Conservation (phyloP, 805 yeast species). For the Priceomyces melissophilus region DNA sequence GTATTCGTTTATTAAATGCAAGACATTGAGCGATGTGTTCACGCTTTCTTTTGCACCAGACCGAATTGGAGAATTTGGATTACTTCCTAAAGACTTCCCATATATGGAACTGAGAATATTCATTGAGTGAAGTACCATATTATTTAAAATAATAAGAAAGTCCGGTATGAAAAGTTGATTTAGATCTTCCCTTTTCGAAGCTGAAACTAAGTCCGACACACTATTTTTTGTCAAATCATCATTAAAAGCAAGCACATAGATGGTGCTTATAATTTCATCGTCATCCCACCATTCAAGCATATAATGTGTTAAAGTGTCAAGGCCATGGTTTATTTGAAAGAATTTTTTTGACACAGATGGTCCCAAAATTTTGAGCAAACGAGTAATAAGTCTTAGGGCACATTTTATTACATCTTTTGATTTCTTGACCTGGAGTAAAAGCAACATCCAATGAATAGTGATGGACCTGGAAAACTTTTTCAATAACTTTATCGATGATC, state of each 20-base stretch:
- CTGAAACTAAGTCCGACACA: constrained; percentile 2
- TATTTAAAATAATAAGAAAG: constrained; percentile 35
- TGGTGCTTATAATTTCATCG: constrained; percentile 38
- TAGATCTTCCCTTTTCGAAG: constrained; percentile 6
- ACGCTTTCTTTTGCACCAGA: constrained; percentile 12
- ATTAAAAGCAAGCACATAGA: constrained; percentile 49
- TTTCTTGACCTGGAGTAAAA: constrained; percentile 41
- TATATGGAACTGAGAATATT: constrained; percentile 23
- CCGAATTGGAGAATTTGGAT: constrained; percentile 30
- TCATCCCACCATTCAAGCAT: constrained; percentile 49
- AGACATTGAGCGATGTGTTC: constrained; percentile 26
- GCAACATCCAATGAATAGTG: constrained; percentile 62
- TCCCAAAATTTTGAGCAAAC: constrained; percentile 46
- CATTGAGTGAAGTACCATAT: constrained; percentile 30
- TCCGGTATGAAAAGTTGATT: constrained; percentile 42
- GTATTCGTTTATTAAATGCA: constrained; percentile 35
- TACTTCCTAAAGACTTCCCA: constrained; percentile 31
- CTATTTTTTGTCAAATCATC: constrained; percentile 15
- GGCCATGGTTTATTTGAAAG: constrained; percentile 46
- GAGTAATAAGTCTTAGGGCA: constrained; percentile 47
- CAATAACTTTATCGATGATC: constrained; percentile 33
- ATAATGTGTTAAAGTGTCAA: constrained; percentile 43
- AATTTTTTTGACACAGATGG: constrained; percentile 47
- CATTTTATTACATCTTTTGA: constrained; percentile 34
- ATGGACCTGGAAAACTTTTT: constrained; percentile 50